Evolutionary conservation across 257 asterid species (phyloP).

Genomic region (Solanum bulbocastanum): DNA sequence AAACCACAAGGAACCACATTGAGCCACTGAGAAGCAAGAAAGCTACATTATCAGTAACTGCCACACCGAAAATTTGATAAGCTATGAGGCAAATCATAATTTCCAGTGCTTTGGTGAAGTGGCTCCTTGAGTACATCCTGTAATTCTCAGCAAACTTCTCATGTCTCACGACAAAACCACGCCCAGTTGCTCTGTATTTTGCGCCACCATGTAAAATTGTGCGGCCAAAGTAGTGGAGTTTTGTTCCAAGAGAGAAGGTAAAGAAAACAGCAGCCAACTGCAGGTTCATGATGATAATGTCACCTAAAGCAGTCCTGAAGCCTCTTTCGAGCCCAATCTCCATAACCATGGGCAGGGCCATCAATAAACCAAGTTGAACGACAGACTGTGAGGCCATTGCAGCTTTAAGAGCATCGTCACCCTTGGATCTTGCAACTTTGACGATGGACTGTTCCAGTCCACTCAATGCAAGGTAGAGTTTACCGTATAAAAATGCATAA

Average conservation of each 20-base stretch:
- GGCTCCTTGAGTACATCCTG: constrained; percentile 94
- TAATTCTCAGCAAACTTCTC: constrained; percentile 89
- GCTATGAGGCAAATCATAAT: constrained; percentile 59
- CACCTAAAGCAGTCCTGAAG: constrained; percentile 77
- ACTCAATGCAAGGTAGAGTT: constrained; percentile 74
- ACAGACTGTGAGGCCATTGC: constrained; percentile 87
- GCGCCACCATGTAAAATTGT: constrained; percentile 93
- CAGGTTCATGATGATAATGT: constrained; percentile 80
- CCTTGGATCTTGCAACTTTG: constrained; percentile 52
- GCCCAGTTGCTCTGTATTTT: constrained; percentile 93
- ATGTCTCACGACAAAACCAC: constrained; percentile 91
- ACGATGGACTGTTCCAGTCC: constrained; percentile 76
- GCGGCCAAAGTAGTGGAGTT: constrained; percentile 90
- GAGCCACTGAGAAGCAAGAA: constrained; percentile 40
- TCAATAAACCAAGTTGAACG: constrained; percentile 84
- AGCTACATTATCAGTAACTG: constrained; percentile 15
- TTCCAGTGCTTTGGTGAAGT: constrained; percentile 83
- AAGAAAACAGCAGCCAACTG: constrained; percentile 89
- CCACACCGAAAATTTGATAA: constrained; percentile 43
- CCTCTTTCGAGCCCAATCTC: constrained; percentile 96
- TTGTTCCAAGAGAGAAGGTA: constrained; percentile 91
- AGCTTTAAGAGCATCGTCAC: constrained; percentile 58
- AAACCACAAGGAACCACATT: constrained; percentile 79
- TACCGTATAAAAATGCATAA: constrained; percentile 81
- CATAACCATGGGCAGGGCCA: constrained; percentile 94